These are phyloP conservation scores for Ceratocystis eucalypticola DNA, from an alignment of 2,329 filamentous ascomycete species.

Conservation along the genomic window DNA sequence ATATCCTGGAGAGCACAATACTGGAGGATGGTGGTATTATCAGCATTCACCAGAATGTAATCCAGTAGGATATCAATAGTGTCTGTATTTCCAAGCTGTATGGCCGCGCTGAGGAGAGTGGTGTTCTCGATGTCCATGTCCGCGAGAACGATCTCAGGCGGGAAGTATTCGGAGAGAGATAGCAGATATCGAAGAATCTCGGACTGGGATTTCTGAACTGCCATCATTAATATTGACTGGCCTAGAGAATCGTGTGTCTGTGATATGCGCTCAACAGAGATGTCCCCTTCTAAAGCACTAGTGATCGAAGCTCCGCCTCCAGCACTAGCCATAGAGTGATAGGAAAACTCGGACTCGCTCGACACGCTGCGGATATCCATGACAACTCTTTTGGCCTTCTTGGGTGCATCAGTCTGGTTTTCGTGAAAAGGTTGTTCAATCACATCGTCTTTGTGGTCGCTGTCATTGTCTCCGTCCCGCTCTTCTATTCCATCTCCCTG, in stretches of 20 bases:
- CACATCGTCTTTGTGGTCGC: slow-evolving; percentile 31
- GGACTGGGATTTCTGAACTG: slow-evolving; percentile 56
- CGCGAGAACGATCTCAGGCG: slow-evolving; percentile 55
- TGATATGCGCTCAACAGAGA: slow-evolving; percentile 64
- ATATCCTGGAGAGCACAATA: slow-evolving; percentile 70
- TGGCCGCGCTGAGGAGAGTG: slow-evolving; percentile 75
- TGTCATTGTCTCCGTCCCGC: slow-evolving; percentile 2
- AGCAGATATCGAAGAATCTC: slow-evolving; percentile 69
- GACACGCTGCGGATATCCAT: slow-evolving; percentile 86
- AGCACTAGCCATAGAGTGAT: slow-evolving; percentile 52
- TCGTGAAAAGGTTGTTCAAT: slow-evolving; percentile 13
- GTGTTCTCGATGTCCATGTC: slow-evolving; percentile 85
- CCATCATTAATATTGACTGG: slow-evolving; percentile 82
- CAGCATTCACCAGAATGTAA: slow-evolving; percentile 47
- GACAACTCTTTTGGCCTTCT: slow-evolving; percentile 63
- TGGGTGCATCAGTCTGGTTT: slow-evolving; percentile 25
- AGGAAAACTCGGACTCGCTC: slow-evolving; percentile 70
- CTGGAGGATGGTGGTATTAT: slow-evolving; percentile 41
- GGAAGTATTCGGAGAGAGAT: slow-evolving; percentile 61
- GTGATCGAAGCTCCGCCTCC: slow-evolving; percentile 62
- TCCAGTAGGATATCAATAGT: slow-evolving; percentile 64
- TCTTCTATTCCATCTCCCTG: not conserved
- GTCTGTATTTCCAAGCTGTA: slow-evolving; percentile 66
- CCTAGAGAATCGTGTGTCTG: slow-evolving; percentile 58
- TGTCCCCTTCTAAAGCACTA: slow-evolving; percentile 69